A percentile compares a stretch with the other conserved stretches of the same genome.
phyloP scores from a whole-genome alignment of 768 basidiomycete genomes.

The Xerocomellus dryophilus region DNA sequence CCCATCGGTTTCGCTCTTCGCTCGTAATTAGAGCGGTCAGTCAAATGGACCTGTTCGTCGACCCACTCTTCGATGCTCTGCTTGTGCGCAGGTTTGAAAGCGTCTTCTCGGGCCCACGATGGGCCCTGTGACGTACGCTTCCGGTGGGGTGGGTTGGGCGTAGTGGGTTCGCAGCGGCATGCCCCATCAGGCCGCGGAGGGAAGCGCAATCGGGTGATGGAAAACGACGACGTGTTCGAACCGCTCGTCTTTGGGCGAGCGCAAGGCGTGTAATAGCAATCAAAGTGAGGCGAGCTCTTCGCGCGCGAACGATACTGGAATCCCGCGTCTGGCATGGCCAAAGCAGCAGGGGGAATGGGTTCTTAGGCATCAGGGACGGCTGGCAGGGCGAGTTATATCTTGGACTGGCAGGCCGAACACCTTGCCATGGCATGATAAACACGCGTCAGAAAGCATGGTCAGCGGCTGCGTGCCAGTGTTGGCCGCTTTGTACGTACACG shows the following conservation, averaged over 20 bases:
- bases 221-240: slow-evolving; percentile 2
- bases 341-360: slow-evolving; percentile 12
- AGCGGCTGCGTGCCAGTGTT: slow-evolving; percentile 23
- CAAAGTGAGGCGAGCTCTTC: slow-evolving; percentile 18
- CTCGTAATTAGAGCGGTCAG: slow-evolving; percentile 29
- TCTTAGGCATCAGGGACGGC: slow-evolving; percentile 16
- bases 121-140: slow-evolving; percentile 31
- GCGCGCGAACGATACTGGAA: slow-evolving; percentile 28
- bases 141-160: slow-evolving; percentile 21
- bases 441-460: slow-evolving; percentile 24
- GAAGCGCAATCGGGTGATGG: slow-evolving; percentile 18
- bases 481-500: slow-evolving; percentile 27
- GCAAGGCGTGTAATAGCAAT: slow-evolving; percentile 15
- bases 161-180: slow-evolving; percentile 15
- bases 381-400: slow-evolving; percentile 30
- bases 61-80: slow-evolving; percentile 66
- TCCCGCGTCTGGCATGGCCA: slow-evolving; percentile 28
- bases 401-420: slow-evolving; percentile 22
- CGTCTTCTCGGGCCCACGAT: slow-evolving; percentile 49
- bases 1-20: slow-evolving; percentile 25
- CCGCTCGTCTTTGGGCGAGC: slow-evolving; percentile 26
- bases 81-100: slow-evolving; percentile 40
- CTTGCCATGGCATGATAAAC: slow-evolving; percentile 33
- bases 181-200: slow-evolving; percentile 21
- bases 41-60: slow-evolving; percentile 46